Conservation (phyloP, 306 rosid species). For the Castanea crenata region DNA sequence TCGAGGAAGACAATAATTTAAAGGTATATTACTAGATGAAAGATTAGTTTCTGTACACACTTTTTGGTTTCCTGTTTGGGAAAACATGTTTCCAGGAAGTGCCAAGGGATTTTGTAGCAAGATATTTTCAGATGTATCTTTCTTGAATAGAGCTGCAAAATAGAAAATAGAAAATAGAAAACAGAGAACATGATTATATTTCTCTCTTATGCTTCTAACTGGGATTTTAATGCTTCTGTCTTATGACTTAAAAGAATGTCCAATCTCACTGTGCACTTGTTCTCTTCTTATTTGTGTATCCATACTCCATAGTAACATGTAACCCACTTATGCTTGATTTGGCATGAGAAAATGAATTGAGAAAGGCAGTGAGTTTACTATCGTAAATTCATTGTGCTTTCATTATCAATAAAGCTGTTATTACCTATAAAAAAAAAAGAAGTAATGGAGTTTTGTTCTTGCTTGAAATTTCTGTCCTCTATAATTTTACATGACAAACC, state of each 20-base stretch:
- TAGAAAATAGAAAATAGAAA: neutral
- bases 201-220: neutral
- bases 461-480: neutral
- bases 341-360: neutral
- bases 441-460: neutral
- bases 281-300: neutral
- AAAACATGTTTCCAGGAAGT: slow-evolving; percentile 10
- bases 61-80: slow-evolving; percentile 7
- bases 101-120: neutral
- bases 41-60: neutral
- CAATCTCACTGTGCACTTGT: neutral
- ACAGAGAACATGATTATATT: neutral
- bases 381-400: too few species aligned
- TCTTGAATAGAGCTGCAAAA: slow-evolving; percentile 14
- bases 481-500: neutral
- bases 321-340: neutral
- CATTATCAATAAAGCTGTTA: too few species aligned
- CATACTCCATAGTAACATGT: neutral
- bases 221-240: neutral
- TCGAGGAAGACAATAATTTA: slow-evolving; percentile 76
- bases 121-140: slow-evolving; percentile 9
- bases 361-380: too few species aligned
- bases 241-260: neutral
- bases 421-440: too few species aligned
- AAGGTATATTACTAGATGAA: slow-evolving; percentile 44